These are phyloP conservation scores for Podosphaera fusca DNA, from an alignment of 2,329 filamentous ascomycete genomes.

Conservation along the genomic window DNA sequence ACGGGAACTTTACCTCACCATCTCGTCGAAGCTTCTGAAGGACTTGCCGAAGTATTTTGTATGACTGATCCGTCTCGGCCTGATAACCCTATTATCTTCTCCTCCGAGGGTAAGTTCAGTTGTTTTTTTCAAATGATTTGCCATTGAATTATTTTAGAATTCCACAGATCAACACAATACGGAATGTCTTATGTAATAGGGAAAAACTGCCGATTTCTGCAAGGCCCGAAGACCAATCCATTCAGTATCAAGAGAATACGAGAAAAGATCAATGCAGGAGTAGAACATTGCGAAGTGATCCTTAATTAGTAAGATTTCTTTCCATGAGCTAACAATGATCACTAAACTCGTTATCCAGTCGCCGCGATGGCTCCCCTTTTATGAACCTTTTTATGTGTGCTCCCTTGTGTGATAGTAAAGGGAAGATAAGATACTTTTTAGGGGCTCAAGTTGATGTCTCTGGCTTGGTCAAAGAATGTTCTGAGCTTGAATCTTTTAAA, in stretches of 20 bases:
- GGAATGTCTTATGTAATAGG: slow-evolving; percentile 51
- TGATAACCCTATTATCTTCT: slow-evolving; percentile 58
- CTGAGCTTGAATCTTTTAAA: slow-evolving; percentile 33
- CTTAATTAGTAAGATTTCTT: slow-evolving; percentile 38
- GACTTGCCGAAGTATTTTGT: slow-evolving; percentile 55
- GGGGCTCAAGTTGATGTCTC: slow-evolving; percentile 44
- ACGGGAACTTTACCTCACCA: slow-evolving; percentile 41
- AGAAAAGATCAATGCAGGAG: slow-evolving; percentile 35
- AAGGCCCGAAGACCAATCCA: slow-evolving; percentile 47
- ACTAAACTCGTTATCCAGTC: slow-evolving; percentile 18
- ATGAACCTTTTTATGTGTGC: slow-evolving; percentile 44
- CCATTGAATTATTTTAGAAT: slow-evolving; percentile 26
- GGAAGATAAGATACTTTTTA: slow-evolving; percentile 38
- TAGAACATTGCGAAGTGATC: slow-evolving; percentile 50
- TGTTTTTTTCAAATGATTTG: neutral
- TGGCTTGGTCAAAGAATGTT: slow-evolving; percentile 35
- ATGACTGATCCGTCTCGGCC: slow-evolving; percentile 48
- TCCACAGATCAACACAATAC: slow-evolving; percentile 52
- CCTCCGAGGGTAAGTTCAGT: slow-evolving; percentile 36
- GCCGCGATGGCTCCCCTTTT: slow-evolving; percentile 42
- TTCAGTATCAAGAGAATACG: slow-evolving; percentile 37
- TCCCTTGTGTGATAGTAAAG: slow-evolving; percentile 37
- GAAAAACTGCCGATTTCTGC: slow-evolving; percentile 56
- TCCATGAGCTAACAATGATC: neutral
- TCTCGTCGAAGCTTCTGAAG: slow-evolving; percentile 46